These are phyloP conservation scores for Carex scoparia DNA, from an alignment of 176 grass and related monocot species.

Conservation along the genomic window DNA sequence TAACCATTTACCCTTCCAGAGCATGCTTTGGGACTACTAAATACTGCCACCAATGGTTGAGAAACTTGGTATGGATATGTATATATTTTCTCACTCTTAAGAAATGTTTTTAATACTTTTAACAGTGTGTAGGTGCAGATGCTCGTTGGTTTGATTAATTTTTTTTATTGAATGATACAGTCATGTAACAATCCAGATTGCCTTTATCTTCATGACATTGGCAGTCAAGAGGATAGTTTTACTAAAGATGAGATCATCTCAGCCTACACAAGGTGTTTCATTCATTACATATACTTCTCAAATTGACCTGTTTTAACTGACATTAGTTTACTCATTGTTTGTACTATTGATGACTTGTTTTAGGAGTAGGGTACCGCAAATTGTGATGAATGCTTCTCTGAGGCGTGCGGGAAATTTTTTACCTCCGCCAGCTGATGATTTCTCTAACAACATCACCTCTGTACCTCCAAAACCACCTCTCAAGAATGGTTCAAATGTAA, in stretches of 20 bases:
- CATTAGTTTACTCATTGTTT: constrained; percentile 20
- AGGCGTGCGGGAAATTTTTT: constrained; percentile 65
- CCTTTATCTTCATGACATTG: constrained; percentile 97
- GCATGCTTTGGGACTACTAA: constrained; percentile 99
- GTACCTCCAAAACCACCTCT: constrained; percentile 45
- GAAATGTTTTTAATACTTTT: neutral
- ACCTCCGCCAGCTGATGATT: constrained; percentile 78
- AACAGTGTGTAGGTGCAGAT: constrained; percentile 2
- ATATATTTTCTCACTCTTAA: constrained; percentile 15
- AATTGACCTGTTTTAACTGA: neutral
- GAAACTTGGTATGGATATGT: constrained; percentile 65
- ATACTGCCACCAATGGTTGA: constrained; percentile 96
- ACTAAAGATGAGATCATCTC: constrained; percentile 99
- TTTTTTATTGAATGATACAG: constrained; percentile 42
- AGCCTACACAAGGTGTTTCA: constrained; percentile 82
- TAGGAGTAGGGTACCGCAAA: constrained; percentile 96
- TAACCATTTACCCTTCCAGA: constrained; percentile 37
- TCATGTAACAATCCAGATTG: constrained; percentile 97
- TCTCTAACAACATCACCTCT: constrained; percentile 40
- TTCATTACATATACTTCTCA: neutral
- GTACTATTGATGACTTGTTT: constrained; percentile 27
- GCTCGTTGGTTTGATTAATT: constrained; percentile 12
- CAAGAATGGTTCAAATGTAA: constrained; percentile 68
- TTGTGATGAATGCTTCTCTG: constrained; percentile 64
- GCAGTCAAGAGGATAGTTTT: constrained; percentile 93